These are phyloP conservation scores for Hypoxylon fragiforme DNA, from an alignment of 495 filamentous ascomycete species.

Conservation along the genomic window DNA sequence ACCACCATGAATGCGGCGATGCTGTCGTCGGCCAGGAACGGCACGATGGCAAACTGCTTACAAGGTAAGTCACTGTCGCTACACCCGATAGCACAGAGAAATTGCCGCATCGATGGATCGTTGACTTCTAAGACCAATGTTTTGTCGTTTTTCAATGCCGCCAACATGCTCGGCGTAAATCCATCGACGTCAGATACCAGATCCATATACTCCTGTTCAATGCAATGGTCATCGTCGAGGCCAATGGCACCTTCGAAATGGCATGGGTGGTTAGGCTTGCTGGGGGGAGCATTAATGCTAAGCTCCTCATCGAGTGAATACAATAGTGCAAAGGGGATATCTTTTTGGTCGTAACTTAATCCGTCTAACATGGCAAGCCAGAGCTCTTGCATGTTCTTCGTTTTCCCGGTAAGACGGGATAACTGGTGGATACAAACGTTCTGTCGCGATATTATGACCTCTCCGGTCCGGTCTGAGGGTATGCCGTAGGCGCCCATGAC, in stretches of 20 bases:
- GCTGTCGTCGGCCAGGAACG: conserved; percentile 39
- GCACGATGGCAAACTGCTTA: conserved; percentile 38
- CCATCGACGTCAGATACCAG: conserved; percentile 57
- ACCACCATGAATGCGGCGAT: conserved; percentile 50
- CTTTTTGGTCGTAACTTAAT: conserved; percentile 54
- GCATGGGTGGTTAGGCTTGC: conserved; percentile 37
- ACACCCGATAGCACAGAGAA: conserved; percentile 44
- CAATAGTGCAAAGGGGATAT: conserved; percentile 61
- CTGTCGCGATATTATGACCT: conserved; percentile 57
- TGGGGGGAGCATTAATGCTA: conserved; percentile 4
- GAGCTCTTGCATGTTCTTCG: conserved; percentile 59
- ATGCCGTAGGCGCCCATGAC: conserved; percentile 58
- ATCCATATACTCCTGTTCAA: conserved; percentile 56
- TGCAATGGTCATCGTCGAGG: conserved; percentile 57
- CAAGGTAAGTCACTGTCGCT: conserved; percentile 41
- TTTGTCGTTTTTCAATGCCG: conserved; percentile 49
- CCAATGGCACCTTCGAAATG: conserved; percentile 62
- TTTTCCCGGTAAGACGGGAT: conserved; percentile 59
- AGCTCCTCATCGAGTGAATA: conserved; percentile 55
- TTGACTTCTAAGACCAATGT: conserved; percentile 15
- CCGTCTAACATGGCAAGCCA: conserved; percentile 55
- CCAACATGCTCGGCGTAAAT: conserved; percentile 61
- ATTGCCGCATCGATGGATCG: conserved; percentile 26
- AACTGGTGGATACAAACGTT: conserved; percentile 62
- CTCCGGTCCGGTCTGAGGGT: conserved; percentile 58